Conservation (phyloP, 1,284 basidiomycete species). For the Boletus smithii region DNA sequence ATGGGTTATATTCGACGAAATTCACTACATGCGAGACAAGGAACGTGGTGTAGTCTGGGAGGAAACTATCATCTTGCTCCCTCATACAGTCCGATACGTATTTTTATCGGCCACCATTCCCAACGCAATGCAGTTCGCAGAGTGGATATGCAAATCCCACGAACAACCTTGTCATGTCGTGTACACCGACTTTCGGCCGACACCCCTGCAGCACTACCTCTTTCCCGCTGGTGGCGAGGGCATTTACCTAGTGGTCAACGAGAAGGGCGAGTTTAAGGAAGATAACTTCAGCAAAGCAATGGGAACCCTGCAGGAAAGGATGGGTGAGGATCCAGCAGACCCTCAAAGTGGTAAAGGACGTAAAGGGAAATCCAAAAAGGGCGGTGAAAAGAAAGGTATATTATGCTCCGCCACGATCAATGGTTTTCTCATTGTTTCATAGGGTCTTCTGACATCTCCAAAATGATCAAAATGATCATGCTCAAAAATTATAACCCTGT, state of each 20-base stretch:
- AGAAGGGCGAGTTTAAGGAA: constrained; percentile 94
- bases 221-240: constrained; percentile 97
- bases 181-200: constrained; percentile 98
- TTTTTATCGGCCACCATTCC: constrained; percentile 99
- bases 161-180: constrained; percentile 99
- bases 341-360: constrained; percentile 76
- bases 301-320: constrained; percentile 82
- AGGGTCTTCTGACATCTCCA: constrained; percentile 95
- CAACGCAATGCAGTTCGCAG: constrained; percentile 99
- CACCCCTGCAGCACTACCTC: constrained; percentile 96
- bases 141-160: constrained; percentile 98
- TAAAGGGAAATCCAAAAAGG: constrained; percentile 89
- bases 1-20: constrained; percentile 99
- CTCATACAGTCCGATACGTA: constrained; percentile 94
- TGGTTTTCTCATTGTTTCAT: constrained; percentile 10
- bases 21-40: constrained; percentile 99
- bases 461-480: constrained; percentile 99
- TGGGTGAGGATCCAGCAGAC: constrained; percentile 93
- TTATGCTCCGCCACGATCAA: not conserved
- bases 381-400: constrained; percentile 85
- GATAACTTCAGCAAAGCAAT: constrained; percentile 99
- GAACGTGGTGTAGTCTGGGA: constrained; percentile 87
- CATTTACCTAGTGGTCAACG: constrained; percentile 97
- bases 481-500: constrained; percentile 97
- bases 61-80: constrained; percentile 94